Evolutionary conservation across 164 flowering plant species (phyloP), one percentile per base, ranked within the genome.

Genomic region (Buxus sempervirens): DNA sequence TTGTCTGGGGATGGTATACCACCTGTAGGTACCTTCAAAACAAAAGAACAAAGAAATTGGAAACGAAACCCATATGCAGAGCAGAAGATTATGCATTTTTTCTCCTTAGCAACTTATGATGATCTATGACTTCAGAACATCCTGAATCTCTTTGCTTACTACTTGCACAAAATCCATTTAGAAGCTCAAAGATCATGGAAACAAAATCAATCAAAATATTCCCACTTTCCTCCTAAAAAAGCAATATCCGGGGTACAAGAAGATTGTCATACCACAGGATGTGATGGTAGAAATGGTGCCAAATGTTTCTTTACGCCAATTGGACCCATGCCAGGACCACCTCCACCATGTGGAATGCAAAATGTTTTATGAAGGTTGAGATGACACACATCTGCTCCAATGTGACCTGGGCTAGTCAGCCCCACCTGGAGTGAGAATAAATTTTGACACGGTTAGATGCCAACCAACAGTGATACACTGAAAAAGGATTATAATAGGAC

Each of bases 281-380:
- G 99, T 27, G 99, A 92, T 62, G 99, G 99, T 66, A 95, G 76
- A 76, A 82, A 95, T 45, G 99, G 96, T 65, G 99, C 99, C 76
- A 95, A 81, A 79, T 95, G 99, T 62, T 92, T 89, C 88, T 95
- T 95, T 79, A 95, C 99, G 67, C 99, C 99, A 76, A 95, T 95
- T 21, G 99, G 99, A 60, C 99, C 99, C 98, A 95, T 95, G 51
- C 99, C 99, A 58, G 98, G 99, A 69, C 98, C 99, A 56, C 99
- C 99, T 61, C 99, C 99, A 74, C 99, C 99, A 79, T 95, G 99
- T 0, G 99, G 99, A 75, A 95, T 92, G 82, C 99, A 95, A 77
- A 95, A 95, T 63, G 99, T 95, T 75, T 95, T 95, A 66, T 95
- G 99, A 68, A 95, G 98, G 82, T 95, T 95, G 66, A 95, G 91